phyloP scores from a whole-genome alignment of 169 alveolate genomes.

The Plasmodium vivax region DNA sequence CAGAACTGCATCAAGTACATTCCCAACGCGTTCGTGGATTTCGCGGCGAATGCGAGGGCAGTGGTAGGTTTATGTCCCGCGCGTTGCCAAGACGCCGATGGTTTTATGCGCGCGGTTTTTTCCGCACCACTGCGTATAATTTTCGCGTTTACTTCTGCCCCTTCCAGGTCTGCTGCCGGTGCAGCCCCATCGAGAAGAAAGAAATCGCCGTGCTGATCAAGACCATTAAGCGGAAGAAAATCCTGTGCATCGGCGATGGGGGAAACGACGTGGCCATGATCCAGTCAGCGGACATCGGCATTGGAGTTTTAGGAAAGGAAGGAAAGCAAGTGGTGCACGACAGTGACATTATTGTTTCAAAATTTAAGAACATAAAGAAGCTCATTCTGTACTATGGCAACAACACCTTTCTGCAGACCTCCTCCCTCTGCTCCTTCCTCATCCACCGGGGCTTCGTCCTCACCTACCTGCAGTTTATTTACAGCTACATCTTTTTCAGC shows the following conservation, averaged over 20 bases:
- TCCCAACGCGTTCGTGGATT: slow-evolving; percentile 69
- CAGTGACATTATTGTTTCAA: slow-evolving; percentile 96
- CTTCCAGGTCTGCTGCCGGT: slow-evolving; percentile 96
- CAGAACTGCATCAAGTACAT: slow-evolving; percentile 67
- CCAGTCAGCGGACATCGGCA: slow-evolving; percentile 94
- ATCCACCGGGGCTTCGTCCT: slow-evolving; percentile 97
- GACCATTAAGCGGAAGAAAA: slow-evolving; percentile 83
- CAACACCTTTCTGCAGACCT: slow-evolving; percentile 93
- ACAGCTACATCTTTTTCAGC: slow-evolving; percentile 92
- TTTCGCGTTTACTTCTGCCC: neutral
- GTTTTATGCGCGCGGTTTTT: neutral
- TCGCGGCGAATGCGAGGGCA: slow-evolving; percentile 74
- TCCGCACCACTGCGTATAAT: neutral
- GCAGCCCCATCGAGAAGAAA: slow-evolving; percentile 99
- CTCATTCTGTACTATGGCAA: slow-evolving; percentile 98
- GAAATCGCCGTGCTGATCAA: slow-evolving; percentile 91
- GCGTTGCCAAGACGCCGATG: neutral
- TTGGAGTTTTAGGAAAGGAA: slow-evolving; percentile 98
- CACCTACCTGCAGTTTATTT: slow-evolving; percentile 94
- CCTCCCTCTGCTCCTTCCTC: slow-evolving; percentile 94
- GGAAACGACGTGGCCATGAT: slow-evolving; percentile 99
- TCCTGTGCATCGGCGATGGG: slow-evolving; percentile 99
- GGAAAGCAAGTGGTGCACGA: slow-evolving; percentile 97
- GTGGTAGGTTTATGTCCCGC: slow-evolving; percentile 17
- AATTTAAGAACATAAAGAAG: slow-evolving; percentile 92